Evolutionary conservation across 2,329 filamentous ascomycete genomes (phyloP), one percentile per base, ranked within the genome.

Genomic region (Juglanconis juglandina): DNA sequence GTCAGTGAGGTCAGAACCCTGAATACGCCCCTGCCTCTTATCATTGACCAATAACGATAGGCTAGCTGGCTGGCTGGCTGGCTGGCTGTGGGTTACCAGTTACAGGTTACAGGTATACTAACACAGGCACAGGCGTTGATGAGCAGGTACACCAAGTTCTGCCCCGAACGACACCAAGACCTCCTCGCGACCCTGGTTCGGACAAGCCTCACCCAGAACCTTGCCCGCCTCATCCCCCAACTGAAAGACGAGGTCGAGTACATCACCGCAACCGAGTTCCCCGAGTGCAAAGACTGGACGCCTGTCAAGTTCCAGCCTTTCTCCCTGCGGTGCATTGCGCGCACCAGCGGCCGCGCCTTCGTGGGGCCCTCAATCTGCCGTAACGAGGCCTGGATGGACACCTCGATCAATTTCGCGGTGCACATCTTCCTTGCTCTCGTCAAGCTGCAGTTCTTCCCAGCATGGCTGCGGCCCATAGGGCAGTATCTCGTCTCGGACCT

Each of bases 251-350:
- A 82, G 66, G 69, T 82, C 24, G 77, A 81, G 61, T 70, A 75
- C 61, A 74, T 81, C 33, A 63, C 79, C 5, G 74, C 72, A 10
- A 75, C 76, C 1, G 80, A 82, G 66, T 81, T 83, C 46, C 79
- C 80, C 5, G 69, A 73, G 14, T 82, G 79, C 64, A 70, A 78
- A 58, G 82, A 85, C 62, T 86, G 83, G 83, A 83, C 79, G 1
- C 68, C 80, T 0, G 77, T 84, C 54, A 79, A 77, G 64, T 76
- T 84, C 65, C 80, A 83, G 42, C 77, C 78, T 0, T 79, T 84
- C 59, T 72, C 81, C 48, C 73, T 85, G 2, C 74, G 80, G 30
- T 75, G 79, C 4, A 73, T 87, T 10, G 79, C 83, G 6, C 78
- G 82, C 2, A 66, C 86, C 30, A 83, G 81, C 33, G 81, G 83